Base-by-base conservation (phyloP, 208 protist species). In the Leishmania aethiopica region DNA sequence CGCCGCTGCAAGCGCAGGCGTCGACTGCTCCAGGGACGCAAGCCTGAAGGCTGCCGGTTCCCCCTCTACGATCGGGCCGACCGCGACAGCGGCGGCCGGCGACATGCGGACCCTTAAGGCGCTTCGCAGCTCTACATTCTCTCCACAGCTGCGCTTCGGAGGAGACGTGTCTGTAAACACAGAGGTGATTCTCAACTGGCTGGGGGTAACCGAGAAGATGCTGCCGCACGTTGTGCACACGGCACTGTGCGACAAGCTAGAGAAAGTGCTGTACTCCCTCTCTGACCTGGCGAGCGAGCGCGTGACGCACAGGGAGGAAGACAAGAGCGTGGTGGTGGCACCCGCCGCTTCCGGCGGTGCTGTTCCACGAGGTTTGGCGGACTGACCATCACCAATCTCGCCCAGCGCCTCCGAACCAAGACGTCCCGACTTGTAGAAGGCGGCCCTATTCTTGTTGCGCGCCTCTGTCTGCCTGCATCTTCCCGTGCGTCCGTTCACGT, bases 121-220 rank as follows among this genome's bases (percentile, higher is more conserved):
- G 11, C 83, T 96, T 11, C 82, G 87, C 37, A 83, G 82, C 67
- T 87, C 85, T 25, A 91, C 92, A 76, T 97, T 97, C 84, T 94
- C 95, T 0, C 95, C 95, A 32, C 95, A 97, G 80, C 85, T 97
- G 72, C 93, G 93, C 55, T 97, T 97, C 81, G 95, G 93, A 49
- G 93, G 95, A 19, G 93, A 96, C 62, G 93, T 97, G 32, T 93
- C 93, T 19, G 95, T 97, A 51, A 97, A 96, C 82, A 93, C 89
- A 53, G 93, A 97, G 85, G 92, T 96, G 1, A 97, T 97, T 60
- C 82, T 97, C 17, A 96, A 95, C 76, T 97, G 95, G 93, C 82
- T 97, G 45, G 95, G 95, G 32, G 88, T 96, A 49, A 95, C 93
- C 62, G 89, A 96, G 84, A 93, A 95, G 77, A 95, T 96, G 92